Conservation (phyloP, 2,329 filamentous ascomycete genomes). For the Scedosporium minutisporum region DNA sequence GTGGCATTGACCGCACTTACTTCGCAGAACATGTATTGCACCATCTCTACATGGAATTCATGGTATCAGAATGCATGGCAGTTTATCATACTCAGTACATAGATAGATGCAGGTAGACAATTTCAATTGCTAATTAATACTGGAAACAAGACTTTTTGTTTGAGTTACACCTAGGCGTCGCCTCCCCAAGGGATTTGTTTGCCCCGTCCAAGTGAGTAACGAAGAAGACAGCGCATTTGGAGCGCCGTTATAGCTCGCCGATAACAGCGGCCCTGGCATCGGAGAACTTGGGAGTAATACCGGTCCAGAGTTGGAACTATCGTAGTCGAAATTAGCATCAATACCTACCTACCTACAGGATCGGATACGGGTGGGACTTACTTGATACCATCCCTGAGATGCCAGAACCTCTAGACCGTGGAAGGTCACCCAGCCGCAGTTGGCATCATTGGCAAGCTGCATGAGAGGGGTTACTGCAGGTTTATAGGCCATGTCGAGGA, state of each 20-base stretch:
- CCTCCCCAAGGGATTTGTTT: too few relatives aligned
- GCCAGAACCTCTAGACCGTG: conserved; percentile 82
- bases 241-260: conserved; percentile 13
- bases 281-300: conserved; percentile 62
- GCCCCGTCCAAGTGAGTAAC: too few relatives aligned
- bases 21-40: too few relatives aligned
- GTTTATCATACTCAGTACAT: too few relatives aligned
- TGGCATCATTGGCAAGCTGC: conserved; percentile 62
- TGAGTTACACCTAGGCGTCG: too few relatives aligned
- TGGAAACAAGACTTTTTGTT: too few relatives aligned
- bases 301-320: conserved; percentile 77
- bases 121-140: too few relatives aligned
- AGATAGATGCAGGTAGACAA: too few relatives aligned
- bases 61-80: too few relatives aligned
- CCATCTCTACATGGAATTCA: too few relatives aligned
- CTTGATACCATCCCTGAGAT: conserved; percentile 83
- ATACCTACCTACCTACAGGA: not conserved
- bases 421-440: conserved; percentile 60
- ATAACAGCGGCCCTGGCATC: conserved; percentile 56
- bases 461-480: conserved; percentile 76
- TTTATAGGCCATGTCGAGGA: conserved; percentile 96
- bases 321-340: conserved; percentile 3
- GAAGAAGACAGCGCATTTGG: too few relatives aligned
- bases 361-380: conserved; percentile 30
- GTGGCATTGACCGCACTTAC: too few relatives aligned